These are phyloP conservation scores for Prinsepia uniflora DNA, from an alignment of 306 rosid species.

Conservation along the genomic window DNA sequence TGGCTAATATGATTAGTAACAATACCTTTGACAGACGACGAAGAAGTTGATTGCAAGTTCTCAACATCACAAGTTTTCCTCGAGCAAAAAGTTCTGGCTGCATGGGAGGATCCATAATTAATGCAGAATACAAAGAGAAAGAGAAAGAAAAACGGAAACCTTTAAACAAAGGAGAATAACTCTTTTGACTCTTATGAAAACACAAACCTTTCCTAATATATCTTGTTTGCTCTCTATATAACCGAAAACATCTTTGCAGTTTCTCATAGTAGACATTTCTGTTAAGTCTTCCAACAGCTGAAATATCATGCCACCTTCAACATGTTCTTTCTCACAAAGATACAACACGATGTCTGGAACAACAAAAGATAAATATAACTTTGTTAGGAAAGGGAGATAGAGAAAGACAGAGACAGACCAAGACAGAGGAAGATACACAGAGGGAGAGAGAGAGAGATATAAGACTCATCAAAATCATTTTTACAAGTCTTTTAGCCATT, in stretches of 20 bases:
- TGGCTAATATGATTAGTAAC: not conserved
- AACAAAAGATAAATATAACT: conserved; percentile 6
- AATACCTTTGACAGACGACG: conserved; percentile 94
- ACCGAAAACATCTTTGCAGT: conserved; percentile 94
- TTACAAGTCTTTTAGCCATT: conserved; percentile 11
- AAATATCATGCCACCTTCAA: conserved; percentile 98
- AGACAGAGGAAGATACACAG: not conserved
- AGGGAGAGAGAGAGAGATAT: conserved; percentile 4
- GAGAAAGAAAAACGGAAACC: too few species aligned
- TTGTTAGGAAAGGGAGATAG: not conserved
- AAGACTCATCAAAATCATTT: not conserved
- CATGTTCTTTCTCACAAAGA: conserved; percentile 93
- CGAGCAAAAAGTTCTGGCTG: conserved; percentile 98
- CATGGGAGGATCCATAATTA: conserved; percentile 28
- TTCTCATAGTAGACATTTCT: conserved; percentile 98
- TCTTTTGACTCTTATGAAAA: not conserved
- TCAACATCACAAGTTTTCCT: conserved; percentile 96
- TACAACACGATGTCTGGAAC: conserved; percentile 77
- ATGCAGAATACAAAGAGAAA: not conserved
- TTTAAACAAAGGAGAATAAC: conserved; percentile 5
- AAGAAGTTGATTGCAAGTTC: conserved; percentile 97
- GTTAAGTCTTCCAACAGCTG: conserved; percentile 95
- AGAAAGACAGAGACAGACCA: not conserved
- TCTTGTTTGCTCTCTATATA: conserved; percentile 96
- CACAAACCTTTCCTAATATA: conserved; percentile 80